Percentiles rank a stretch among this genome's conserved stretches.
phyloP scores from a whole-genome alignment of 257 asterid species.

The Coffea eugenioides region DNA sequence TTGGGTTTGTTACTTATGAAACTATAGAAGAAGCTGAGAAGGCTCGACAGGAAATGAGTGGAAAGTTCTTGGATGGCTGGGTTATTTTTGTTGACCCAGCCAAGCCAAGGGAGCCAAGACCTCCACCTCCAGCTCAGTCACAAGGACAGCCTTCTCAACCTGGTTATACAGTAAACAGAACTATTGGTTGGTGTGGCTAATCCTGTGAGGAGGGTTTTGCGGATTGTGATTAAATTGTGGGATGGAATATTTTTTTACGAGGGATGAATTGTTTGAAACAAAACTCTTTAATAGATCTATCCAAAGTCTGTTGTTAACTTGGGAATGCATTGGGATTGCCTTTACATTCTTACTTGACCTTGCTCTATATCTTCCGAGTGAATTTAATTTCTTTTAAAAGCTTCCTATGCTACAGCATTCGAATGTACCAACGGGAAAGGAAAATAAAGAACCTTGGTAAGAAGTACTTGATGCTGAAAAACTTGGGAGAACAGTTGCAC shows the following conservation, averaged over 20 bases:
- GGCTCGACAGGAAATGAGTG: conserved; percentile 87
- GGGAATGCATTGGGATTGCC: background rate
- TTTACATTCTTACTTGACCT: background rate
- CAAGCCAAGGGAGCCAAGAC: conserved; percentile 63
- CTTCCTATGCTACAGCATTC: background rate
- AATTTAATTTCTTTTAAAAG: background rate
- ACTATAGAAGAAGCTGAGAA: conserved; percentile 86
- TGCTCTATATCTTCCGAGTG: background rate
- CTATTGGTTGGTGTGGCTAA: conserved; percentile 79
- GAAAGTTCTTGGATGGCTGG: conserved; percentile 91
- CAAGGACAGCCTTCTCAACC: conserved; percentile 35
- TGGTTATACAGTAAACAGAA: conserved; percentile 75
- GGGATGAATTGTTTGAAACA: conserved; percentile 2
- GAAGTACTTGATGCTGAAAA: background rate
- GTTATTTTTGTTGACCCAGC: conserved; percentile 97
- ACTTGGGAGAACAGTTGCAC: background rate
- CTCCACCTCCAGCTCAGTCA: conserved; percentile 47
- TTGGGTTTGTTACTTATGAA: conserved; percentile 76
- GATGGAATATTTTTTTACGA: background rate
- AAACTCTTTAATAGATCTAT: background rate
- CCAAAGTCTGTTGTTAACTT: too few species aligned
- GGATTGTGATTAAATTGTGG: background rate
- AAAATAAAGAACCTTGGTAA: too few species aligned
- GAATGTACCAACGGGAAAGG: background rate
- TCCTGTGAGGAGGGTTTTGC: background rate